A percentile compares a stretch with the other conserved stretches of the same genome.
These are phyloP conservation scores for Colletotrichum scovillei DNA, from an alignment of 2,329 filamentous ascomycete species.

Conservation along the genomic window DNA sequence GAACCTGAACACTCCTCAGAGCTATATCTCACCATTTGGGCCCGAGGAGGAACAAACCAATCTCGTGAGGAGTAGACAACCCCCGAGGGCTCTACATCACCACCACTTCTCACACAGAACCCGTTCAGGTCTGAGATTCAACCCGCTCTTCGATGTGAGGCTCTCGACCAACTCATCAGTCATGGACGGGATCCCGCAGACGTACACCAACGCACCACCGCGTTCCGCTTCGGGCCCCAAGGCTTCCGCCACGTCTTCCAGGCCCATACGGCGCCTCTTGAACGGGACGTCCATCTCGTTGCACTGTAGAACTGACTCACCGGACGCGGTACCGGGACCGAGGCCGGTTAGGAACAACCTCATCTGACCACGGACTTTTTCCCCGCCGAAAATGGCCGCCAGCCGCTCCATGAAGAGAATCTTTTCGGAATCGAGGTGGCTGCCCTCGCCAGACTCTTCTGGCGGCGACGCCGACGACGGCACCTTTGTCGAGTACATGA, in stretches of 20 bases:
- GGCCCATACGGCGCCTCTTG: constrained; percentile 53
- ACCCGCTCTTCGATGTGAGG: constrained; percentile 46
- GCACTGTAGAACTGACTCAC: neutral
- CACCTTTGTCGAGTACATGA: constrained; percentile 71
- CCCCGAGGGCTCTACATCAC: constrained; percentile 37
- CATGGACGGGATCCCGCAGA: constrained; percentile 77
- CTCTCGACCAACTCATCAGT: constrained; percentile 72
- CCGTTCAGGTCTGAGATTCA: constrained; percentile 41
- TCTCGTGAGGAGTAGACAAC: neutral
- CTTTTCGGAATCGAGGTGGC: constrained; percentile 40
- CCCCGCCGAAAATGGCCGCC: constrained; percentile 50
- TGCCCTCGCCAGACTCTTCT: constrained; percentile 11
- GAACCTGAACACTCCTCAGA: neutral
- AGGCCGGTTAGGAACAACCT: constrained; percentile 59
- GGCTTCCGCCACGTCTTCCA: constrained; percentile 54
- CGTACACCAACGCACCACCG: constrained; percentile 65
- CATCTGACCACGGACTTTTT: constrained; percentile 52
- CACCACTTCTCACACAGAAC: constrained; percentile 54
- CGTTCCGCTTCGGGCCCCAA: constrained; percentile 47
- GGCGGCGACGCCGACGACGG: constrained; percentile 18
- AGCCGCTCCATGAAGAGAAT: constrained; percentile 66
- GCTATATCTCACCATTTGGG: neutral
- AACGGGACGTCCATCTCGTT: constrained; percentile 44
- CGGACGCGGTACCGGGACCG: neutral
- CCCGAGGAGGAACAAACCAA: too few species aligned